Evolutionary conservation across 2,329 filamentous ascomycete genomes (phyloP), one percentile per base, ranked within the genome.

Genomic region (Xylariaceae sp.): DNA sequence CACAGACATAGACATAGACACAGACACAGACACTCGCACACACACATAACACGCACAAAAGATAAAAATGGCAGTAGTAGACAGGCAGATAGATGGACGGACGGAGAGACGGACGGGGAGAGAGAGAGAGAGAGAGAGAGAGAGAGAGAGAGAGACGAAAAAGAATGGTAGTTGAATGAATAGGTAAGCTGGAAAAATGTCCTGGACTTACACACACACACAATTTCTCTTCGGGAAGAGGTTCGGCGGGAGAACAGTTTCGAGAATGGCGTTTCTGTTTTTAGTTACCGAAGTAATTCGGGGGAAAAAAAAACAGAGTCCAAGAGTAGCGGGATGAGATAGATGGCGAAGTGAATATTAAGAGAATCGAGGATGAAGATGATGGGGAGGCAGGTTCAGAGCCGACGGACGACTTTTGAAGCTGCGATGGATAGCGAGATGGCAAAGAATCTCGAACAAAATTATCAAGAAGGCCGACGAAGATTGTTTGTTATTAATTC

Each of bases 391-490:
- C 51, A 53, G 51, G 31, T 44, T 51, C 43, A 9, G 51, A 53
- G 57, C 46, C 56, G 46, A 45, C 45, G 50, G 54, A 50, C 44
- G 57, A 60, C 58, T 54, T 19, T 19, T 44, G 50, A 62, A 53
- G 55, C 59, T 52, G 58, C 55, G 57, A 45, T 19, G n/a, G n/a
- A 53, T 54, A 55, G 54, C 57, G 59, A 62, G 57, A 65, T 62
- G 55, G 62, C 60, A 61, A 60, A 41, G 19, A 62, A 64, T 55
- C 59, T 56, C 62, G 60, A 59, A 53, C 62, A 59, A 60, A 60
- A 57, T 66, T 59, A 62, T 62, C 58, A 66, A 64, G 60, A 54
- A 44, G 62, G 54, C 63, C 61, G 60, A 50, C 62, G 57, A 64
- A 62, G 61, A 60, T 61, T 63, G 60, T 63, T 65, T 37, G 35